phyloP scores from a whole-genome alignment of 441 rosid genomes.

The Hura crepitans region DNA sequence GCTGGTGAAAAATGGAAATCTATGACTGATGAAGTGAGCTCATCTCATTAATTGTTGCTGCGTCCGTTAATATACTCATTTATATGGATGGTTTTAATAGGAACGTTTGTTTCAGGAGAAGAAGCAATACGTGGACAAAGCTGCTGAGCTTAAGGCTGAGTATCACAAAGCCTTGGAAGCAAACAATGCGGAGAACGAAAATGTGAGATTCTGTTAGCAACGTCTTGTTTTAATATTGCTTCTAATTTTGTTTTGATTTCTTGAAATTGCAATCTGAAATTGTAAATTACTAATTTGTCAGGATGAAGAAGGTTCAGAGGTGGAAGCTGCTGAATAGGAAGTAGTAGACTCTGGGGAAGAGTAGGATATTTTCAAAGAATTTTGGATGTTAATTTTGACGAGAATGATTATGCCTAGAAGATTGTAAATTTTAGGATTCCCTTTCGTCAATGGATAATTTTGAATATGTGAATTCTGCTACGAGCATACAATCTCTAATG shows the following conservation, averaged over 20 bases:
- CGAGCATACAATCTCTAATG: neutral
- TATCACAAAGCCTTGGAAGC: slow-evolving; percentile 42
- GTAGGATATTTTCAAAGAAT: slow-evolving; percentile 5
- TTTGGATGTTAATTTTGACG: neutral
- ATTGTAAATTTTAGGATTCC: slow-evolving; percentile 35
- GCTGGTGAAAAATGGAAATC: slow-evolving; percentile 89
- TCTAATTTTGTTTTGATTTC: neutral
- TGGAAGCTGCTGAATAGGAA: slow-evolving; percentile 28
- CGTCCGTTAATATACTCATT: neutral
- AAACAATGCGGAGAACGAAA: slow-evolving; percentile 38
- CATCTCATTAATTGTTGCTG: neutral
- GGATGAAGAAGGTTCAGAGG: slow-evolving; percentile 39
- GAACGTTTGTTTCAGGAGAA: slow-evolving; percentile 48
- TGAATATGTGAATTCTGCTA: slow-evolving; percentile 3
- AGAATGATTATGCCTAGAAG: slow-evolving; percentile 4
- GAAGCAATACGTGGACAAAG: slow-evolving; percentile 62
- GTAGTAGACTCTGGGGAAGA: slow-evolving; percentile 22
- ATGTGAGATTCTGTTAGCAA: slow-evolving; percentile 31
- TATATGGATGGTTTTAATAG: neutral
- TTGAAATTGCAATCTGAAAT: neutral
- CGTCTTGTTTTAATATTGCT: neutral
- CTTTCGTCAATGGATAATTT: neutral
- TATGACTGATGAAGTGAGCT: slow-evolving; percentile 74
- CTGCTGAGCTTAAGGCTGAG: slow-evolving; percentile 69
- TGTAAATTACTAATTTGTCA: slow-evolving; percentile 8